These are phyloP conservation scores for Melaleuca alternifolia DNA, from an alignment of 345 rosid species.

Conservation along the genomic window DNA sequence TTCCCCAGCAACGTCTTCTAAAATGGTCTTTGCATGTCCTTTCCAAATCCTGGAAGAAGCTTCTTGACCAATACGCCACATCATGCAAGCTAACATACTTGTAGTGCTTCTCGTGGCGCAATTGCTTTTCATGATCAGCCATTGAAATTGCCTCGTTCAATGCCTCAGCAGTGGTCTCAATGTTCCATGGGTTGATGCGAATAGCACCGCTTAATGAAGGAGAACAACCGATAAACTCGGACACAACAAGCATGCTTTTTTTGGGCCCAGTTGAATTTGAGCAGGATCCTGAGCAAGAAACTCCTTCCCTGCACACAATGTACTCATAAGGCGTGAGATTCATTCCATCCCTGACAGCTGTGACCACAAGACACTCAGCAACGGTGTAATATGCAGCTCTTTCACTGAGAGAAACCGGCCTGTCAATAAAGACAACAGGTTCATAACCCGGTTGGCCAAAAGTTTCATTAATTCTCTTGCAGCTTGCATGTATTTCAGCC, in stretches of 20 bases:
- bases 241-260: slow-evolving; percentile 70
- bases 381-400: slow-evolving; percentile 57
- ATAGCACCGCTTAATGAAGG: slow-evolving; percentile 80
- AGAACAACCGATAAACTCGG: slow-evolving; percentile 80
- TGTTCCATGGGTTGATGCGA: slow-evolving; percentile 68
- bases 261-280: slow-evolving; percentile 28
- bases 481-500: slow-evolving; percentile 45
- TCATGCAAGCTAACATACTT: slow-evolving; percentile 66
- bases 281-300: slow-evolving; percentile 22
- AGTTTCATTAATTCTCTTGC: slow-evolving; percentile 55
- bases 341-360: slow-evolving; percentile 84
- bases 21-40: slow-evolving; percentile 67
- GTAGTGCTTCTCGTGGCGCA: slow-evolving; percentile 96
- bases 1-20: slow-evolving; percentile 65
- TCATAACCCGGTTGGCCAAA: slow-evolving; percentile 52
- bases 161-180: slow-evolving; percentile 62
- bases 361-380: slow-evolving; percentile 65
- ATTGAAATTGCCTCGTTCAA: slow-evolving; percentile 66
- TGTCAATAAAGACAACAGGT: slow-evolving; percentile 59
- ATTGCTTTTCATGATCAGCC: slow-evolving; percentile 49
- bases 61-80: slow-evolving; percentile 66
- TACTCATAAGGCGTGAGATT: slow-evolving; percentile 73
- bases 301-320: slow-evolving; percentile 60
- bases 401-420: slow-evolving; percentile 47
- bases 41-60: slow-evolving; percentile 73